These are phyloP conservation scores for Vaccinium corymbosum DNA, from an alignment of 148 eudicot genomes.

Conservation along the genomic window DNA sequence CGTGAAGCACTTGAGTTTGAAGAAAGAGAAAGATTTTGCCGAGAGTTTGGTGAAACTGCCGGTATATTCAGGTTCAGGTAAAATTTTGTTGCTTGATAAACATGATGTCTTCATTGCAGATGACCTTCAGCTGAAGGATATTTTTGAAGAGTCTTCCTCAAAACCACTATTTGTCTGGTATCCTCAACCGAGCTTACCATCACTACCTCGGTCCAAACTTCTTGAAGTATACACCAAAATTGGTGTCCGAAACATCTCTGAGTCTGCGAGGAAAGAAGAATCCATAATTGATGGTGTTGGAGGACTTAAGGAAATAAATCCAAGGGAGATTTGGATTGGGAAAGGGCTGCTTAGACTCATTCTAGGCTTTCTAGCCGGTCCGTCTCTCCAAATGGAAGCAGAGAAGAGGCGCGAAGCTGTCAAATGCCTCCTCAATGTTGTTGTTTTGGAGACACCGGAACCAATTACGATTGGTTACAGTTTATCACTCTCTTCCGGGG, in stretches of 20 bases:
- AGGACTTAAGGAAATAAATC: slow-evolving; percentile 21
- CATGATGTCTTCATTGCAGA: slow-evolving; percentile 52
- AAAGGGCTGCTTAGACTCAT: slow-evolving; percentile 43
- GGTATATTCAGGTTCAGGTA: slow-evolving; percentile 31
- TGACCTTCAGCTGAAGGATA: slow-evolving; percentile 52
- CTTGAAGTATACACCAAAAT: slow-evolving; percentile 44
- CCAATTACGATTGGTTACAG: slow-evolving; percentile 32
- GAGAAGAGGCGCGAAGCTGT: slow-evolving; percentile 39
- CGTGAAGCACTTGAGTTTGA: slow-evolving; percentile 18
- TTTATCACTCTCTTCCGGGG: slow-evolving; percentile 38
- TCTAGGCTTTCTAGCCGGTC: slow-evolving; percentile 48
- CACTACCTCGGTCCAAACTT: slow-evolving; percentile 31
- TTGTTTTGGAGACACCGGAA: slow-evolving; percentile 31
- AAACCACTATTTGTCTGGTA: slow-evolving; percentile 52
- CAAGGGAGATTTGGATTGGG: slow-evolving; percentile 30
- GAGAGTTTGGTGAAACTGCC: slow-evolving; percentile 37
- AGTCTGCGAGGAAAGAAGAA: slow-evolving; percentile 29
- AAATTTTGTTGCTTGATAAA: slow-evolving; percentile 32
- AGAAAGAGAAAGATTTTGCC: slow-evolving; percentile 22
- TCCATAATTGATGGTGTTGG: slow-evolving; percentile 15
- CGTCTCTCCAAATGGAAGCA: slow-evolving; percentile 29
- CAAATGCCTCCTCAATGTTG: slow-evolving; percentile 27
- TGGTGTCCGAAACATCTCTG: slow-evolving; percentile 50
- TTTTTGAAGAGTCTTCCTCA: slow-evolving; percentile 25
- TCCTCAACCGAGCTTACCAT: slow-evolving; percentile 30